Conservation (phyloP, 2,329 filamentous ascomycete species). For the Fusarium algeriense region DNA sequence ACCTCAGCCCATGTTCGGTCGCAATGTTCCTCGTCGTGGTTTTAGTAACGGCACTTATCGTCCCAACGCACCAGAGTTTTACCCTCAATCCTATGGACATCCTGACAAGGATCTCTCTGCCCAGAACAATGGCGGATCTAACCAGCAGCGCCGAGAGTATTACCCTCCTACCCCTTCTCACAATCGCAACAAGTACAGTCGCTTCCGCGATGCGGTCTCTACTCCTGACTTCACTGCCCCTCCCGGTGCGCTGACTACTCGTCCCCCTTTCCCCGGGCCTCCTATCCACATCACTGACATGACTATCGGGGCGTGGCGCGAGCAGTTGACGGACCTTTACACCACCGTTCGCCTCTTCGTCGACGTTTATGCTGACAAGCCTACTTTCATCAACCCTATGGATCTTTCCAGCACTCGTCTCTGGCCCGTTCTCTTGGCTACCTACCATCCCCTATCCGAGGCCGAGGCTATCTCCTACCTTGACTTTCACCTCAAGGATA, state of each 20-base stretch:
- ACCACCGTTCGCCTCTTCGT: conserved; percentile 53
- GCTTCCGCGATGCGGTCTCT: conserved; percentile 46
- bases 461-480: conserved; percentile 57
- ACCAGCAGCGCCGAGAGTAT: conserved; percentile 42
- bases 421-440: conserved; percentile 54
- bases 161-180: conserved; percentile 50
- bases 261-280: conserved; percentile 40
- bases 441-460: conserved; percentile 55
- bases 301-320: conserved; percentile 52
- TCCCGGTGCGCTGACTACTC: conserved; percentile 35
- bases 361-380: conserved; percentile 50
- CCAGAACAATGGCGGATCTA: conserved; percentile 40
- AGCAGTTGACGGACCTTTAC: conserved; percentile 55
- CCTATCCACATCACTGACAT: conserved; percentile 54
- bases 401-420: conserved; percentile 49
- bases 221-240: conserved; percentile 34
- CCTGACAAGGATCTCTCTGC: conserved; percentile 37
- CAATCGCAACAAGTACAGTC: conserved; percentile 47
- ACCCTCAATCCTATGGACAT: conserved; percentile 44
- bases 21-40: conserved; percentile 47
- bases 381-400: conserved; percentile 47
- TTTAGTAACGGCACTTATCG: conserved; percentile 50
- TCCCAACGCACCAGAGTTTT: conserved; percentile 52
- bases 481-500: conserved; percentile 55
- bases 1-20: conserved; percentile 26